phyloP scores from a whole-genome alignment of 2,329 filamentous ascomycete species.

The Aspergillus brunneoviolaceus region DNA sequence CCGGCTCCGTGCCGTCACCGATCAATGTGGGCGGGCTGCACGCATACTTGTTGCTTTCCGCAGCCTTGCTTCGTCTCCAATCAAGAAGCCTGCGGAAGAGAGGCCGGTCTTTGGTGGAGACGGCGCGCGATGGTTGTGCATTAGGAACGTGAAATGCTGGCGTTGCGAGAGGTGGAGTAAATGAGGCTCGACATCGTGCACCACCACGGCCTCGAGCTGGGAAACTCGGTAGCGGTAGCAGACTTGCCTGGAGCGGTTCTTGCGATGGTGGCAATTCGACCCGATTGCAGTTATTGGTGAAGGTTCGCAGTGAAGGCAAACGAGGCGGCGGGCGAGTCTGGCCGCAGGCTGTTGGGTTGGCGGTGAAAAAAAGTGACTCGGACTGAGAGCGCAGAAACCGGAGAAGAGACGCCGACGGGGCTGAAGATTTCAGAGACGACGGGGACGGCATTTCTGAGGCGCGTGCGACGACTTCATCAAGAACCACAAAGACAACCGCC shows the following conservation, averaged over 20 bases:
- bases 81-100: constrained; percentile 40
- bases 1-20: constrained; percentile 59
- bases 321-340: constrained; percentile 15
- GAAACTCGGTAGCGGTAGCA: constrained; percentile 25
- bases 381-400: constrained; percentile 73
- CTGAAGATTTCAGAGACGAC: constrained; percentile 36
- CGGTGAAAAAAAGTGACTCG: constrained; percentile 55
- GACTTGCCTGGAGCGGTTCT: constrained; percentile 30
- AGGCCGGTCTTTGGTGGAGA: constrained; percentile 34
- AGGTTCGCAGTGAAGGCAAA: constrained; percentile 18
- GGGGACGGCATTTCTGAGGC: constrained; percentile 42
- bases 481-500: constrained; percentile 9
- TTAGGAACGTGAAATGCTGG: constrained; percentile 11
- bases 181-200: constrained; percentile 16
- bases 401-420: constrained; percentile 60
- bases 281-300: constrained; percentile 25
- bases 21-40: constrained; percentile 59
- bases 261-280: constrained; percentile 20
- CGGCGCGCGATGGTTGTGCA: constrained; percentile 25
- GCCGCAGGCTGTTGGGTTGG: constrained; percentile 34
- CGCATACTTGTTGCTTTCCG: constrained; percentile 47
- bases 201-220: constrained; percentile 11
- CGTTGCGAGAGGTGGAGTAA: constrained; percentile 3
- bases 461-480: constrained; percentile 9
- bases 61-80: constrained; percentile 33